phyloP scores from a whole-genome alignment of 2,329 filamentous ascomycete genomes.

The Phialophora tarda region DNA sequence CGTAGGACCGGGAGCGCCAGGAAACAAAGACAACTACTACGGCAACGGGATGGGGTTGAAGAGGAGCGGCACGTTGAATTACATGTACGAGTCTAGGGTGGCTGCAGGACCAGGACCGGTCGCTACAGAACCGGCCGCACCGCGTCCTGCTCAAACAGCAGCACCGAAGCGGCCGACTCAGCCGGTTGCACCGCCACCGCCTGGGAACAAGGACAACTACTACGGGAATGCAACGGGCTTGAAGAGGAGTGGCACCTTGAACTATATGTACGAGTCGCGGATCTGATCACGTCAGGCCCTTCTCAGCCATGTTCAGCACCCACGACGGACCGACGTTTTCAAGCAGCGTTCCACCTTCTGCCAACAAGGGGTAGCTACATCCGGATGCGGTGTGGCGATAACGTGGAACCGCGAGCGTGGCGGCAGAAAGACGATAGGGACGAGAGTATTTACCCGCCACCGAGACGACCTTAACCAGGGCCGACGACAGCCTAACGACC shows the following conservation, averaged over 20 bases:
- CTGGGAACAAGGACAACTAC: constrained; percentile 6
- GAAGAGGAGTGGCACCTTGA: constrained; percentile 31
- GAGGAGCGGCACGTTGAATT: constrained; percentile 31
- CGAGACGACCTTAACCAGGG: background rate
- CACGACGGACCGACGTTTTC: background rate
- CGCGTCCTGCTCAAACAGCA: background rate
- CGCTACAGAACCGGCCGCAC: background rate
- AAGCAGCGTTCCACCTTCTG: background rate
- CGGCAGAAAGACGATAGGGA: background rate
- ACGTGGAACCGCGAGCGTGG: background rate
- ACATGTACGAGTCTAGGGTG: constrained; percentile 35
- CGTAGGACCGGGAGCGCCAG: constrained; percentile 16
- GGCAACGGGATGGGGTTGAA: constrained; percentile 31
- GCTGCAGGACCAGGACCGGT: background rate
- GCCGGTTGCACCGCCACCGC: constrained; percentile 3
- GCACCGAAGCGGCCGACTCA: background rate
- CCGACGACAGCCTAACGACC: background rate
- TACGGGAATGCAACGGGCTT: constrained; percentile 14
- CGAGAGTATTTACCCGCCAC: background rate
- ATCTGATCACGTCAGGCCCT: background rate
- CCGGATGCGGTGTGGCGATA: too few species aligned
- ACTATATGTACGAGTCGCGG: constrained; percentile 35
- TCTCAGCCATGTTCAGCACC: background rate
- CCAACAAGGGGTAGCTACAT: too few species aligned
- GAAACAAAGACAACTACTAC: constrained; percentile 31